A percentile compares a stretch with the other conserved stretches of the same genome.
Conservation (phyloP, 371 early-diverging fungal genomes). For the Nematocida major region DNA sequence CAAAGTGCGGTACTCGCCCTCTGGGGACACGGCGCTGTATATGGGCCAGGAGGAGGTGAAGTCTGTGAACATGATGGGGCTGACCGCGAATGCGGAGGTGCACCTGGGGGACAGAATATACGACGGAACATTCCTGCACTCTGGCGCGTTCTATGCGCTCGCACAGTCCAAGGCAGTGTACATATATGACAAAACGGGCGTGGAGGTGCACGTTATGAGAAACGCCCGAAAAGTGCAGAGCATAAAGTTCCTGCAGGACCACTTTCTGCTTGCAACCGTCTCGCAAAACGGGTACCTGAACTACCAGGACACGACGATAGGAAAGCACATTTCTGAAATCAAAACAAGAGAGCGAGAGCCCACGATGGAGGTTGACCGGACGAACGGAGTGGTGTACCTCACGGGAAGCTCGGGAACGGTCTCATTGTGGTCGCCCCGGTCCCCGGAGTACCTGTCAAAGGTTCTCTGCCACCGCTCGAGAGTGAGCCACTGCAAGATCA, state of each 20-base stretch:
- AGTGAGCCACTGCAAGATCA: slow-evolving; percentile 76
- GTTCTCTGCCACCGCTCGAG: slow-evolving; percentile 83
- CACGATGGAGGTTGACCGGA: slow-evolving; percentile 75
- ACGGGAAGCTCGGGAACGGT: slow-evolving; percentile 86
- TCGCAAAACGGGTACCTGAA: slow-evolving; percentile 69
- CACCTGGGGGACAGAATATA: slow-evolving; percentile 78
- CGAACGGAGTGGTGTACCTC: slow-evolving; percentile 80
- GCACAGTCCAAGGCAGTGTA: slow-evolving; percentile 89
- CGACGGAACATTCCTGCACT: slow-evolving; percentile 75
- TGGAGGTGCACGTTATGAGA: slow-evolving; percentile 81
- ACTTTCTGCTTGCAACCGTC: slow-evolving; percentile 78
- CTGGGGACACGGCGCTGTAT: slow-evolving; percentile 69
- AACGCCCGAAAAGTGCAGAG: slow-evolving; percentile 73
- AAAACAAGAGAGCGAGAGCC: slow-evolving; percentile 53
- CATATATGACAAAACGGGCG: slow-evolving; percentile 83
- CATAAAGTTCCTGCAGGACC: slow-evolving; percentile 86
- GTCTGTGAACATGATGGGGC: slow-evolving; percentile 80
- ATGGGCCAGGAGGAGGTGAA: slow-evolving; percentile 81
- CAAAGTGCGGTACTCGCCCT: slow-evolving; percentile 75
- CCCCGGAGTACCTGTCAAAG: slow-evolving; percentile 75
- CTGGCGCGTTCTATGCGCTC: slow-evolving; percentile 86
- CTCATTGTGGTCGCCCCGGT: slow-evolving; percentile 82
- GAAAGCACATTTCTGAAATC: slow-evolving; percentile 73
- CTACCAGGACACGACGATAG: slow-evolving; percentile 92
- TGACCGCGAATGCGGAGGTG: slow-evolving; percentile 73